Evolutionary conservation across 768 basidiomycete genomes (phyloP).

Genomic region (Russula lepida): DNA sequence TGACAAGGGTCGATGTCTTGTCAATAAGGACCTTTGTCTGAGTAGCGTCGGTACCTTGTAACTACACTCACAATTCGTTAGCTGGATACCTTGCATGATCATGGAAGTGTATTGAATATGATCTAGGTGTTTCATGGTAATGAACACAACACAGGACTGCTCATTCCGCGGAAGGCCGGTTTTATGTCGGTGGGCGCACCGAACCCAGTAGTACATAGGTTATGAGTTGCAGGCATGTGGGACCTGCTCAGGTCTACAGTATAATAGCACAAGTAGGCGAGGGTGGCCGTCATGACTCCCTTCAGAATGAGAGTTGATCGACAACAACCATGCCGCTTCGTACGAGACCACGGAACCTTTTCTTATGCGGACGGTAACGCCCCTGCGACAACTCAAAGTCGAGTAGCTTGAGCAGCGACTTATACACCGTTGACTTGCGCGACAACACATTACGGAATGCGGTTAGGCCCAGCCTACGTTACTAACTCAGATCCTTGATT

Average conservation of each 20-base stretch:
- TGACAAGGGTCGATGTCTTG: constrained; percentile 66
- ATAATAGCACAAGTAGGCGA: neutral
- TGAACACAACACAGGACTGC: too few relatives aligned
- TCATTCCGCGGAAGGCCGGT: neutral
- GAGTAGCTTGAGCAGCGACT: constrained; percentile 39
- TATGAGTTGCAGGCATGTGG: neutral
- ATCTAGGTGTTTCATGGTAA: neutral
- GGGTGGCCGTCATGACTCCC: neutral
- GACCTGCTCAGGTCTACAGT: neutral
- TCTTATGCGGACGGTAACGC: constrained; percentile 35
- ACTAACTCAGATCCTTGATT: neutral
- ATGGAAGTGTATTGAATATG: neutral
- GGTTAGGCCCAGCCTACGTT: constrained; percentile 64
- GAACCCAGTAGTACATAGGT: neutral
- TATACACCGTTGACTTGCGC: constrained; percentile 43
- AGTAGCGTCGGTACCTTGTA: constrained; percentile 61
- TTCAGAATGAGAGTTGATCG: constrained; percentile 23
- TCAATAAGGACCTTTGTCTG: constrained; percentile 69
- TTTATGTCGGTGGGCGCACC: neutral
- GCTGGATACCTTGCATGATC: neutral
- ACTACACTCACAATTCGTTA: constrained; percentile 14
- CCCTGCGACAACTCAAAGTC: constrained; percentile 42
- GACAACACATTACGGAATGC: constrained; percentile 67
- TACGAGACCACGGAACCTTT: constrained; percentile 41
- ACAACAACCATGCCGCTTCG: constrained; percentile 35